Conservation (phyloP, 768 basidiomycete genomes). For the Boletus pseudo-olivaceus region DNA sequence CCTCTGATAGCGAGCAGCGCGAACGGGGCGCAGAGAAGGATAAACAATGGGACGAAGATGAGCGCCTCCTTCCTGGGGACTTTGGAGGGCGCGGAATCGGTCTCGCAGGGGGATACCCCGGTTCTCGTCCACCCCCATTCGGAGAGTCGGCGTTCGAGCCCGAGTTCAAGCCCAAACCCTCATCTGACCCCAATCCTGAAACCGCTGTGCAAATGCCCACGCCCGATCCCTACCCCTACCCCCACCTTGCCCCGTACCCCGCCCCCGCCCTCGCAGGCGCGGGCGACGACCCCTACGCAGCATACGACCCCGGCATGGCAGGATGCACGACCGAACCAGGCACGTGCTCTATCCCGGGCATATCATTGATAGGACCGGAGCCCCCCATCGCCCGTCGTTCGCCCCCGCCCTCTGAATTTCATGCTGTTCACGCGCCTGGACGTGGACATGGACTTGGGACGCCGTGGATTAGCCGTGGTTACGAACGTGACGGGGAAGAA, state of each 20-base stretch:
- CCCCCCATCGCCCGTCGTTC: not conserved
- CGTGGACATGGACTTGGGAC: too few species aligned
- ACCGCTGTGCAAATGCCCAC: not conserved
- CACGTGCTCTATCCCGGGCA: constrained; percentile 11
- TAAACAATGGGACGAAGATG: not conserved
- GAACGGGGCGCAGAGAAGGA: too few species aligned
- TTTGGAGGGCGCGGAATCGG: not conserved
- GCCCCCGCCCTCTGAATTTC: not conserved
- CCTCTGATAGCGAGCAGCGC: constrained; percentile 1
- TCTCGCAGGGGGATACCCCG: not conserved
- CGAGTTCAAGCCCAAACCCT: not conserved
- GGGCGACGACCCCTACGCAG: constrained; percentile 13
- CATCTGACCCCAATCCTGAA: too few species aligned
- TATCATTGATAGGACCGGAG: not conserved
- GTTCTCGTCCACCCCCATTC: not conserved
- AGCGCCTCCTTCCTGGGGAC: constrained; percentile 1
- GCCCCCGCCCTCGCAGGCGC: not conserved
- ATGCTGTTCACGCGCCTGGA: not conserved
- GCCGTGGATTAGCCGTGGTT: constrained; percentile 8
- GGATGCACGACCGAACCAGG: constrained; percentile 6
- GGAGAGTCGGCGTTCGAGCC: not conserved
- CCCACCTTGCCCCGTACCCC: not conserved
- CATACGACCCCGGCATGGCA: constrained; percentile 24
- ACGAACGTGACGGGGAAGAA: constrained; percentile 23
- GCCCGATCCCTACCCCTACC: not conserved